Evolutionary conservation across 805 yeast genomes (phyloP).

Genomic region (Kuraishia piskuri): DNA sequence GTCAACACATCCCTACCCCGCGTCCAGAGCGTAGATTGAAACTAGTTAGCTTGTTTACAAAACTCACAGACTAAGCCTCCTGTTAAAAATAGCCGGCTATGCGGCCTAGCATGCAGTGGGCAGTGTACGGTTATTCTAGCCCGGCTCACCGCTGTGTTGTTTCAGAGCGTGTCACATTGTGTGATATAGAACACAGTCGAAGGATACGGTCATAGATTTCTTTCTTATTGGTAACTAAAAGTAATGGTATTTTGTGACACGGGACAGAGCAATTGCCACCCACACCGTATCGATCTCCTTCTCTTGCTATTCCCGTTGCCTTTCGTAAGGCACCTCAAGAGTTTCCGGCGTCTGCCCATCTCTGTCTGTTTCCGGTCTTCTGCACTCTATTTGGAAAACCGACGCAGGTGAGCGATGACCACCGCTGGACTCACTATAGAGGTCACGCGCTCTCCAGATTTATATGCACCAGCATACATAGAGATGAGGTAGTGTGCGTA

Average conservation of each 20-base stretch:
- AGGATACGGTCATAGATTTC: neutral
- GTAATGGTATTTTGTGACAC: neutral
- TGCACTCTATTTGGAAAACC: neutral
- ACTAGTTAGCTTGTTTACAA: neutral
- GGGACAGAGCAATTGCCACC: neutral
- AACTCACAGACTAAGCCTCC: neutral
- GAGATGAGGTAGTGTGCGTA: neutral
- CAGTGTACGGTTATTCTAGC: neutral
- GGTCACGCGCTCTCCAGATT: neutral
- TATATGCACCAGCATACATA: neutral
- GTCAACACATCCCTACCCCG: neutral
- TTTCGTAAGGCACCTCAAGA: neutral
- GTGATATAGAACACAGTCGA: neutral
- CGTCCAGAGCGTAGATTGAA: neutral
- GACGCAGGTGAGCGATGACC: neutral
- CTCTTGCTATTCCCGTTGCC: neutral
- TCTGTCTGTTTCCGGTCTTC: neutral
- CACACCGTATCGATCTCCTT: neutral
- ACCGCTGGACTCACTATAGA: neutral
- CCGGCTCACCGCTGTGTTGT: neutral
- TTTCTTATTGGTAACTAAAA: neutral
- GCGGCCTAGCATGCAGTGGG: neutral
- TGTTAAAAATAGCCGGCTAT: neutral
- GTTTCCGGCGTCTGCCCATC: neutral
- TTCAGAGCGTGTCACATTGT: neutral